Evolutionary conservation across 192 early-diverging fungal genomes (phyloP).

Genomic region (Coemansia sp.): DNA sequence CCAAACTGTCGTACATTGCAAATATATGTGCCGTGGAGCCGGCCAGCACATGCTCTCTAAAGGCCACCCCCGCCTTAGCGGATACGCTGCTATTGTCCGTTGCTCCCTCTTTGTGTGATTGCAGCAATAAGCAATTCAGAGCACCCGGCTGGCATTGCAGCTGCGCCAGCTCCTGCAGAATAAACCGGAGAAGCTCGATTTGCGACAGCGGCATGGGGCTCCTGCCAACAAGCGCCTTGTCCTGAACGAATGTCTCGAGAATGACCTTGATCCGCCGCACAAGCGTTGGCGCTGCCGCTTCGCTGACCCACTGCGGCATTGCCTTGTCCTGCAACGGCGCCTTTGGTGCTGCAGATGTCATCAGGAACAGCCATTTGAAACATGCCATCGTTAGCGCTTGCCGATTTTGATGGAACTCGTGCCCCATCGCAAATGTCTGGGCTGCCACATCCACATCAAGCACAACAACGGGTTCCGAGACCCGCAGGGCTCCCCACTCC

Average conservation of each 20-base stretch:
- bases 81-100: not conserved
- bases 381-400: slow-evolving; percentile 37
- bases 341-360: slow-evolving; percentile 13
- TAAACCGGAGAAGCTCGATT: slow-evolving; percentile 22
- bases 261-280: slow-evolving; percentile 29
- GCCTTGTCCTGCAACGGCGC: not conserved
- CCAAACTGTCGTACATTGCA: slow-evolving; percentile 30
- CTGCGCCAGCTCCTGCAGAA: slow-evolving; percentile 31
- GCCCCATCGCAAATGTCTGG: not conserved
- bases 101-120: not conserved
- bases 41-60: not conserved
- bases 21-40: slow-evolving; percentile 28
- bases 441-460: slow-evolving; percentile 6
- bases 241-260: slow-evolving; percentile 24
- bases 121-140: slow-evolving; percentile 12
- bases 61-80: not conserved
- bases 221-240: slow-evolving; percentile 28
- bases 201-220: slow-evolving; percentile 35
- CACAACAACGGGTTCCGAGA: slow-evolving; percentile 29
- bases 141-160: slow-evolving; percentile 23
- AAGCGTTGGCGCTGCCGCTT: slow-evolving; percentile 27
- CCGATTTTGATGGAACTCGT: slow-evolving; percentile 5
- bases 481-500: slow-evolving; percentile 31
- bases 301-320: slow-evolving; percentile 36
- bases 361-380: slow-evolving; percentile 38